These are phyloP conservation scores for Panicum virgatum DNA, from an alignment of 202 grass and related monocot species.

Conservation along the genomic window DNA sequence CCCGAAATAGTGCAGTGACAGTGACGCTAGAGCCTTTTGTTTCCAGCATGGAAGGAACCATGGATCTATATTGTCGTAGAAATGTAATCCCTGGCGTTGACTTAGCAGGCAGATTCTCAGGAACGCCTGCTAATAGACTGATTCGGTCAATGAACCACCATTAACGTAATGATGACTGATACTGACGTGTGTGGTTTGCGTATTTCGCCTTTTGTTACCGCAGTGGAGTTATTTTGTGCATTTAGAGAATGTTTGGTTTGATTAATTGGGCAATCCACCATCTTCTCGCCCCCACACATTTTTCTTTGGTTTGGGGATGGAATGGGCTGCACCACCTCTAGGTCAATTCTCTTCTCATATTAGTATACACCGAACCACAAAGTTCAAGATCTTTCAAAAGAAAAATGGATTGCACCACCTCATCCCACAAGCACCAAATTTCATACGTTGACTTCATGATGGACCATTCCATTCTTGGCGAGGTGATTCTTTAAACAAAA, in stretches of 20 bases:
- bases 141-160: background rate
- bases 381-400: background rate
- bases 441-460: background rate
- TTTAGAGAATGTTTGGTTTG: background rate
- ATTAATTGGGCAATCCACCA: background rate
- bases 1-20: conserved; percentile 1
- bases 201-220: background rate
- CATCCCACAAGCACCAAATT: background rate
- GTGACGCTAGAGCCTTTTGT: conserved; percentile 7
- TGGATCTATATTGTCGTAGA: conserved; percentile 1
- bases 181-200: no score
- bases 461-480: background rate
- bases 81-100: conserved; percentile 32
- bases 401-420: background rate
- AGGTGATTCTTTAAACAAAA: background rate
- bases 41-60: background rate
- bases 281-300: no score
- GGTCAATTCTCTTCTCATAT: no score
- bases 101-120: background rate
- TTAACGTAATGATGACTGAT: no score
- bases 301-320: background rate
- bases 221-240: background rate
- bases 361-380: no score
- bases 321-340: background rate
- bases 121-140: background rate